phyloP scores from a whole-genome alignment of 2,329 filamentous ascomycete species.

The Fonsecaea pedrosoi region DNA sequence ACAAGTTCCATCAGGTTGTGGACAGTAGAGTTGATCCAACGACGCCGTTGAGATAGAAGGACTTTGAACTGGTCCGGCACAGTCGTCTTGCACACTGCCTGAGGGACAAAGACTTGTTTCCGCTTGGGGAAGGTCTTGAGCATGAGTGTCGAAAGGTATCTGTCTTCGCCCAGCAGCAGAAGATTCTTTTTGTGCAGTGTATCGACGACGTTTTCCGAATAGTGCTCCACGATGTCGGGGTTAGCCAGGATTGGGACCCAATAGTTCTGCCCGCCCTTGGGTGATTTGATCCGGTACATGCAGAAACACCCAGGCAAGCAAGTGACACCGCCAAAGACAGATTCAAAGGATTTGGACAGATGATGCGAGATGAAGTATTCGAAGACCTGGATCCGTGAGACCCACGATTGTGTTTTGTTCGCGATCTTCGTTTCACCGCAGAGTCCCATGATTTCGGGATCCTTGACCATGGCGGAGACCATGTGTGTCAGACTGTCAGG shows the following conservation, averaged over 20 bases:
- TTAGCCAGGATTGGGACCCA: slow-evolving; percentile 99
- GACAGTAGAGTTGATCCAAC: slow-evolving; percentile 99
- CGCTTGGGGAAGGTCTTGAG: slow-evolving; percentile 98
- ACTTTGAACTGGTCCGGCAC: slow-evolving; percentile 93
- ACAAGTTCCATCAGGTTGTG: slow-evolving; percentile 99
- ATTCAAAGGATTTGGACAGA: slow-evolving; percentile 95
- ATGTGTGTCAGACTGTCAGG: slow-evolving; percentile 98
- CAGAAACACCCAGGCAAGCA: slow-evolving; percentile 99
- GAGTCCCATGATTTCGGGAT: slow-evolving; percentile 98
- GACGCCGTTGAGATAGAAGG: slow-evolving; percentile 87
- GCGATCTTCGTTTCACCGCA: slow-evolving; percentile 99
- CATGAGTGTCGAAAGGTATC: slow-evolving; percentile 96
- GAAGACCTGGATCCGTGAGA: slow-evolving; percentile 97
- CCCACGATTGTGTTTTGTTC: slow-evolving; percentile 94
- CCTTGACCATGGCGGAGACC: slow-evolving; percentile 98
- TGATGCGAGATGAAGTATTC: slow-evolving; percentile 98
- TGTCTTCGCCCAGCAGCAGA: slow-evolving; percentile 88
- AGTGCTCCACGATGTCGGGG: slow-evolving; percentile 97
- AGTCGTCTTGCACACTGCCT: slow-evolving; percentile 98
- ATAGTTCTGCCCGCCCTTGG: slow-evolving; percentile 98
- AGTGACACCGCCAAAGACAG: slow-evolving; percentile 97
- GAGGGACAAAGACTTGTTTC: slow-evolving; percentile 97
- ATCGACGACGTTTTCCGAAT: slow-evolving; percentile 98
- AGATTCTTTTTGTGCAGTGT: slow-evolving; percentile 98
- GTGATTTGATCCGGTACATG: slow-evolving; percentile 99